Conservation (phyloP, 2,329 filamentous ascomycete genomes). For the Seiridium cupressi region DNA sequence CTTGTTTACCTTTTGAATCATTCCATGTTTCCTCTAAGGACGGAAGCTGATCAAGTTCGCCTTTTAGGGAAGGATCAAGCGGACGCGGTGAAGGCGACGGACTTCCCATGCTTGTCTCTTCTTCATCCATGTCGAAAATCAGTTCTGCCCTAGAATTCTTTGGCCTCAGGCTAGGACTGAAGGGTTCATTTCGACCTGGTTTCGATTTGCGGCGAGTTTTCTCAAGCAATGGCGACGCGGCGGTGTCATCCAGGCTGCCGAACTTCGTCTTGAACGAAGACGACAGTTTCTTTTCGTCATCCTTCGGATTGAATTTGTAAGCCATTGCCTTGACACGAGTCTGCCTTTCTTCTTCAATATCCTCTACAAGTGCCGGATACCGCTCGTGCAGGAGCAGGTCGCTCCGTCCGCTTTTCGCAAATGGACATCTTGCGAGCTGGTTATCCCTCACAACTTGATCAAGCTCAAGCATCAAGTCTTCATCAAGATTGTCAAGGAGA, state of each 20-base stretch:
- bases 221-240: constrained; percentile 40
- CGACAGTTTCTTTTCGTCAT: constrained; percentile 62
- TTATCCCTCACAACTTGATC: constrained; percentile 79
- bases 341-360: constrained; percentile 67
- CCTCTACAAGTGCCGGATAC: constrained; percentile 60
- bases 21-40: constrained; percentile 35
- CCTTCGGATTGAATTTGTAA: constrained; percentile 60
- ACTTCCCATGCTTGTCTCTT: constrained; percentile 40
- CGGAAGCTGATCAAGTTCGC: constrained; percentile 28
- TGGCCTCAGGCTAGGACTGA: constrained; percentile 66
- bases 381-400: constrained; percentile 64
- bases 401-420: constrained; percentile 72
- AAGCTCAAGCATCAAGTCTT: constrained; percentile 77
- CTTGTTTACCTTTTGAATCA: constrained; percentile 34
- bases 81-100: constrained; percentile 26
- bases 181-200: constrained; percentile 48
- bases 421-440: constrained; percentile 74
- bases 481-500: constrained; percentile 80
- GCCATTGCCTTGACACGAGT: constrained; percentile 75
- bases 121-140: constrained; percentile 94
- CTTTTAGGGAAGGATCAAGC: constrained; percentile 11
- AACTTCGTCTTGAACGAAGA: constrained; percentile 60
- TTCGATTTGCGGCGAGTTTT: constrained; percentile 46
- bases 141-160: constrained; percentile 72
- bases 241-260: constrained; percentile 64